Conservation (phyloP, 1,284 basidiomycete genomes). For the Hortiboletus rubellus region DNA sequence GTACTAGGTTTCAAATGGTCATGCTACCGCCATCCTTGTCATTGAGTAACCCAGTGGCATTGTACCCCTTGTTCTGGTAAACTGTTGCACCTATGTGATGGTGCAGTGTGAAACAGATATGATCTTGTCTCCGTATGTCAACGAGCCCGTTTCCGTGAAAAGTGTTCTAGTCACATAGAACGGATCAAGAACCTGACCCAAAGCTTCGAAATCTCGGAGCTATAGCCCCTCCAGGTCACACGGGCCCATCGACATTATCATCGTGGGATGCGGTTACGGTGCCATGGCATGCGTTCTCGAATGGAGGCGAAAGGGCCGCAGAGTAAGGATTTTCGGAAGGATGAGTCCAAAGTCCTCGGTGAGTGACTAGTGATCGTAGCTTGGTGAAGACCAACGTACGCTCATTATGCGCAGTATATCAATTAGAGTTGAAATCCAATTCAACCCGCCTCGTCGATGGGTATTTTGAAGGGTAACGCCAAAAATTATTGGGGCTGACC, state of each 20-base stretch:
- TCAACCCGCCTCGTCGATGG: no score
- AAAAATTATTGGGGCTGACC: no score
- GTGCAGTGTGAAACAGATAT: neutral
- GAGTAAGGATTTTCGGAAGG: slow-evolving; percentile 26
- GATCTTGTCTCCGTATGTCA: neutral
- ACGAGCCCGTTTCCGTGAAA: neutral
- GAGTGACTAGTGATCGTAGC: neutral
- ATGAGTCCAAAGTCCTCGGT: slow-evolving; percentile 14
- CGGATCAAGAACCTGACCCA: neutral
- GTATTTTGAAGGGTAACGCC: no score
- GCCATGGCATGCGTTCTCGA: slow-evolving; percentile 32
- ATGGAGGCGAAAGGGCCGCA: slow-evolving; percentile 21
- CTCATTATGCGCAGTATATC: no score
- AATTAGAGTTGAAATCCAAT: no score
- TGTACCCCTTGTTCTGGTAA: neutral
- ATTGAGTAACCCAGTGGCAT: neutral
- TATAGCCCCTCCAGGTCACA: neutral
- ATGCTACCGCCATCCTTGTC: neutral
- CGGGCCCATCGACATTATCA: slow-evolving; percentile 1
- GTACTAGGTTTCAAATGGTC: neutral
- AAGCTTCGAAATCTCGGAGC: neutral
- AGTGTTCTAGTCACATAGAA: neutral
- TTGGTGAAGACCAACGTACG: neutral
- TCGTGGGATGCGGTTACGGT: slow-evolving; percentile 31
- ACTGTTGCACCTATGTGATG: neutral